Percentiles rank a stretch among this genome's conserved stretches.
Conservation (phyloP, 2,329 filamentous ascomycete genomes). For the Xylariales sp. region DNA sequence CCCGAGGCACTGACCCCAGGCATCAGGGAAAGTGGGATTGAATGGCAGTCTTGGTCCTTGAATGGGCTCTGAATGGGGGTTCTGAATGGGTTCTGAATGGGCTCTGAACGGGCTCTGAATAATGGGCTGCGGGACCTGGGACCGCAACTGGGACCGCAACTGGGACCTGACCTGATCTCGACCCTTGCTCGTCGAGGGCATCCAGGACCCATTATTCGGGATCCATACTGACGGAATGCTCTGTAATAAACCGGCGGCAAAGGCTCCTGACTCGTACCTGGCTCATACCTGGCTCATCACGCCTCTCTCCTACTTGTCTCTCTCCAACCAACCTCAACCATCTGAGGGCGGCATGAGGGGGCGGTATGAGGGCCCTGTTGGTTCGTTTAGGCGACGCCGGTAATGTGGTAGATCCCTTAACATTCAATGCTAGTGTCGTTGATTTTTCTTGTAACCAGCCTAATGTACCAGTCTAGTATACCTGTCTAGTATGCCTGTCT, state of each 20-base stretch:
- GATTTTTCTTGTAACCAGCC: too few relatives aligned
- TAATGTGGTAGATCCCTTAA: neutral
- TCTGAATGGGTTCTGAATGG: too few relatives aligned
- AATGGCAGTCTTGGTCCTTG: neutral
- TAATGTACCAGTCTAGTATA: too few relatives aligned
- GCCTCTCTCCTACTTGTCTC: too few relatives aligned
- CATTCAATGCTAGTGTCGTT: too few relatives aligned
- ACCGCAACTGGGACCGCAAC: too few relatives aligned
- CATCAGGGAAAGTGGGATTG: conserved; percentile 20
- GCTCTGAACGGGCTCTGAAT: too few relatives aligned
- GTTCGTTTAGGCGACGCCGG: neutral
- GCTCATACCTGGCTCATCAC: neutral
- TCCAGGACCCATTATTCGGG: neutral
- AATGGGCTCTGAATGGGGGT: too few relatives aligned
- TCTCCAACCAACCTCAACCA: neutral
- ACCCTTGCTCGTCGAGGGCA: conserved; percentile 5
- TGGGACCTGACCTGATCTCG: neutral
- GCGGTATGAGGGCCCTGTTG: neutral
- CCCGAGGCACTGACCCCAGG: conserved; percentile 17
- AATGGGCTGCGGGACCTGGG: neutral
- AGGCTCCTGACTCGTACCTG: conserved; percentile 29
- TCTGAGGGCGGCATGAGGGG: too few relatives aligned
- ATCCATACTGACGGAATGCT: conserved; percentile 35
- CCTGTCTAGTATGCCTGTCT: too few relatives aligned
- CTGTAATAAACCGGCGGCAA: conserved; percentile 33